Conservation (phyloP, 140 eudicot genomes). For the Flaveria floridana region DNA sequence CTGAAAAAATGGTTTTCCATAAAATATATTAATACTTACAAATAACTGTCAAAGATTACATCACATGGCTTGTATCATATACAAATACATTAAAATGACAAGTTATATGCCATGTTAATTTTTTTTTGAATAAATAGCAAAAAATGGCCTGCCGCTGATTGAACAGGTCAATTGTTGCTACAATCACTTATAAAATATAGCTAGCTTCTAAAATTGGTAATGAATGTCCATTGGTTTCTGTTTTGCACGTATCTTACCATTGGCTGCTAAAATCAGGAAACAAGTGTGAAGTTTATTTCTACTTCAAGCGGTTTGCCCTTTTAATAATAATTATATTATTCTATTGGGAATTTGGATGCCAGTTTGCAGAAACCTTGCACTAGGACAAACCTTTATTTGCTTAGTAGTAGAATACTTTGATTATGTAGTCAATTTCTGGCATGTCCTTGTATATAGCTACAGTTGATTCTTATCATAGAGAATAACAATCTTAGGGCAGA, state of each 20-base stretch:
- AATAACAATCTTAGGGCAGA: slow-evolving; percentile 4
- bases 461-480: not conserved
- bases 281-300: not conserved
- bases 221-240: not conserved
- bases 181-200: not conserved
- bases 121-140: not conserved
- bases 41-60: not conserved
- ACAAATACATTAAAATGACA: not conserved
- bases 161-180: slow-evolving; percentile 4
- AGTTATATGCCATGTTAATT: not conserved
- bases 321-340: slow-evolving; percentile 2
- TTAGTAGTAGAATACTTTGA: slow-evolving; percentile 8
- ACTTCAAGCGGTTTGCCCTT: not conserved
- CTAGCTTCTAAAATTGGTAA: not conserved
- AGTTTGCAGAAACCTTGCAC: not conserved
- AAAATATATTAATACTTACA: not conserved
- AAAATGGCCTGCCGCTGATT: not conserved
- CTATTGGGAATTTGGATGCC: slow-evolving; percentile 11
- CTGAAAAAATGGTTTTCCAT: not conserved
- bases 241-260: not conserved
- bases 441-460: slow-evolving; percentile 10
- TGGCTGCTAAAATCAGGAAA: not conserved
- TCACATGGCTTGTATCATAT: not conserved
- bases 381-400: not conserved
- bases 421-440: not conserved